A percentile compares a stretch with the other conserved stretches of the same genome.
Evolutionary conservation across 176 grass and related monocot genomes (phyloP).

Genomic region (Rhynchospora pubera): DNA sequence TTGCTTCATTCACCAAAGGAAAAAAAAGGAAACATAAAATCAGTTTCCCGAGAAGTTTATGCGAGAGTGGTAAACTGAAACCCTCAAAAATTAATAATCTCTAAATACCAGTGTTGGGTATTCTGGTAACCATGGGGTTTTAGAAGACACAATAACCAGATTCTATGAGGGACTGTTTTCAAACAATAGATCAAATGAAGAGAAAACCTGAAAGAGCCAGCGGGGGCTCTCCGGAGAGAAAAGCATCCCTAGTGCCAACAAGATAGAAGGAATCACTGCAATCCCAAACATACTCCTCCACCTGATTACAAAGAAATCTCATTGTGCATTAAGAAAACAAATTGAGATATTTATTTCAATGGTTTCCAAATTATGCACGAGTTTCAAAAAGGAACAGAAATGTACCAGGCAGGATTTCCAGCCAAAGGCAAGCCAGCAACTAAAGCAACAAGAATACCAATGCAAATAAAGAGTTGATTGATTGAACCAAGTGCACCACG

Average conservation of each 20-base stretch:
- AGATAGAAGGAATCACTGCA: constrained; percentile 67
- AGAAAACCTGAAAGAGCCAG: constrained; percentile 94
- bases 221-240: constrained; percentile 98
- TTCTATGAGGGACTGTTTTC: constrained; percentile 4
- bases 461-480: constrained; percentile 98
- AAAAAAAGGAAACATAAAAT: background rate
- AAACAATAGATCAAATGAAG: background rate
- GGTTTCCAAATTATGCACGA: constrained; percentile 1
- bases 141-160: background rate
- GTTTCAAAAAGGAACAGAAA: constrained; percentile 22
- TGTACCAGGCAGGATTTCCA: constrained; percentile 76
- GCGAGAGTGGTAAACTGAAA: background rate
- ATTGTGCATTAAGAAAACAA: background rate
- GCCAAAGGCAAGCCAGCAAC: constrained; percentile 89
- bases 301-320: constrained; percentile 34
- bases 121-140: background rate
- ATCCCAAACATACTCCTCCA: constrained; percentile 96
- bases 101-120: background rate
- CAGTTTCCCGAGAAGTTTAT: background rate
- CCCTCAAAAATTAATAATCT: background rate
- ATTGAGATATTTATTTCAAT: background rate
- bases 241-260: constrained; percentile 84
- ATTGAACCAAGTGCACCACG: constrained; percentile 93
- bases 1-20: constrained; percentile 55
- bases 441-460: constrained; percentile 92